Base-by-base conservation (phyloP, 2,329 filamentous ascomycete species). In the Fusarium chuoi region DNA sequence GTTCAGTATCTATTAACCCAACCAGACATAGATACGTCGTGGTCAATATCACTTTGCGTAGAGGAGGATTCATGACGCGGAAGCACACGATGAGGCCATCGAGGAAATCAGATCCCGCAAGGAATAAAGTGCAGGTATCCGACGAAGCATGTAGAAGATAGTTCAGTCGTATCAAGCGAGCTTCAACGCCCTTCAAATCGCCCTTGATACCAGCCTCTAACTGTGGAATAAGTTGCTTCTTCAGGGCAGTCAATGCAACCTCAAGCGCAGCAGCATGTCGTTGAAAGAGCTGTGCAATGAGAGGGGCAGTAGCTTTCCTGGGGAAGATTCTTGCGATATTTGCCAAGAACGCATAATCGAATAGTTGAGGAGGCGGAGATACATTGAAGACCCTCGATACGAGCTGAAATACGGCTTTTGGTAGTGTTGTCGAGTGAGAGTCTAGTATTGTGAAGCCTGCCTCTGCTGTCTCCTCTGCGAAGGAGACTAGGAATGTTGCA, bases 81-180 rank as follows among this genome's bases (percentile, higher is more conserved):
- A 92, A 95, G 70, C 91, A 91, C 56, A 84, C 84, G 42, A 90
- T 85, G 18, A 98, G 86, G 2, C 92, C 90, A 80, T 98, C 96
- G 26, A 98, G 82, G 76, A 96, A 96, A 82, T 98, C 96, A 57
- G 93, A 95, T 2, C 96, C 96, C 0, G 93, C 93, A 75, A 97
- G 89, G 77, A 98, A 91, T 75, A 93, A 85, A 3, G 85, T 83
- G 26, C 88, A 88, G 2, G 86, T 84, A 26, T 87, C 84, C 1
- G 89, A 85, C 10, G 91, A 94, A 12, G 85, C 85, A 74, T 90
- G 87, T 10, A 94, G 83, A 8, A 95, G 83, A 56, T 90, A 86
- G 66, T 90, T 93, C n/a, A 94, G 79, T 15, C 84, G 84, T 52
- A 86, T 85, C 38, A 95, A 83, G 1, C 84, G 84, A 3, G 81